Conservation (phyloP, 805 yeast genomes). For the Teunomyces pallodes region DNA sequence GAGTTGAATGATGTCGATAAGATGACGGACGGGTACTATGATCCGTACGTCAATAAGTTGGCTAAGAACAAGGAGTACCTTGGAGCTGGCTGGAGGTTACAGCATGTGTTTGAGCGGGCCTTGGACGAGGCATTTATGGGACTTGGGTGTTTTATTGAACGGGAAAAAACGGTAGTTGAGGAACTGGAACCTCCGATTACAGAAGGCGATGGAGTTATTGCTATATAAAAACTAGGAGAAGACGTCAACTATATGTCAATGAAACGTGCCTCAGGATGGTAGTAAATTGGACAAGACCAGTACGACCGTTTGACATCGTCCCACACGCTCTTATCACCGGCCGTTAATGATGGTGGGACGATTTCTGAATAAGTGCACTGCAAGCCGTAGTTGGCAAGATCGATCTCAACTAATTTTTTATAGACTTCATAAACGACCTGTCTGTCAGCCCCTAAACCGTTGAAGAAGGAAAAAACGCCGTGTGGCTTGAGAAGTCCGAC, state of each 20-base stretch:
- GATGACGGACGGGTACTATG: slow-evolving; percentile 48
- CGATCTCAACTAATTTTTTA: slow-evolving; percentile 75
- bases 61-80: slow-evolving; percentile 61
- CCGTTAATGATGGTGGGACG: slow-evolving; percentile 43
- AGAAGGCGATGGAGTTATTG: not conserved
- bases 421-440: slow-evolving; percentile 62
- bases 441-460: slow-evolving; percentile 61
- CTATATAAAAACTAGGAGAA: not conserved
- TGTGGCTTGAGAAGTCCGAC: slow-evolving; percentile 80
- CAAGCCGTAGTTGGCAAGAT: slow-evolving; percentile 77
- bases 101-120: slow-evolving; percentile 68
- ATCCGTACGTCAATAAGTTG: slow-evolving; percentile 47
- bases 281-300: slow-evolving; percentile 67
- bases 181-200: not conserved
- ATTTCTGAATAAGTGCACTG: slow-evolving; percentile 53
- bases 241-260: slow-evolving; percentile 13
- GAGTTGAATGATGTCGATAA: slow-evolving; percentile 26
- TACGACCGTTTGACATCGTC: slow-evolving; percentile 59
- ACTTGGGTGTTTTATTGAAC: slow-evolving; percentile 71
- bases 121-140: slow-evolving; percentile 90
- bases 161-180: slow-evolving; percentile 24
- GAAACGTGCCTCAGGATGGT: slow-evolving; percentile 62
- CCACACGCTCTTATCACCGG: slow-evolving; percentile 50
- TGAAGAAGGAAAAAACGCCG: slow-evolving; percentile 88
- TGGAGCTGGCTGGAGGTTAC: slow-evolving; percentile 84